Conservation (phyloP, 768 basidiomycete genomes). For the Pisolithus tinctorius region DNA sequence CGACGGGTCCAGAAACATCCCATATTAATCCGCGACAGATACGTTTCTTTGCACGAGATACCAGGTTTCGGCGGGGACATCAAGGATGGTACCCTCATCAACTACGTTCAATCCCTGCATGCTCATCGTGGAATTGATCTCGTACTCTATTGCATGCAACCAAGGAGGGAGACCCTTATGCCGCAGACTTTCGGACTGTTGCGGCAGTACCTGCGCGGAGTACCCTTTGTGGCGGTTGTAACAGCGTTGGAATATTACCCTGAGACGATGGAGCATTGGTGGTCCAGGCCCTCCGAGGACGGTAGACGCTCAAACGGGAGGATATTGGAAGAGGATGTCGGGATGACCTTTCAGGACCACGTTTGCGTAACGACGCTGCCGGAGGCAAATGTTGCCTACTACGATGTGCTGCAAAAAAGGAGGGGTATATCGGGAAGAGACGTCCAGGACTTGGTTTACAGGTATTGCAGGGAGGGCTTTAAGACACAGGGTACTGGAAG, state of each 20-base stretch:
- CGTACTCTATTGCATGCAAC: constrained; percentile 19
- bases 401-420: constrained; percentile 9
- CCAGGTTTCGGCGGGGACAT: constrained; percentile 12
- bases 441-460: constrained; percentile 9
- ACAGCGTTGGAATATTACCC: constrained; percentile 28
- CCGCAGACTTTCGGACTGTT: not conserved
- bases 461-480: constrained; percentile 6
- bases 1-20: not conserved
- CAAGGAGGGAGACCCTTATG: constrained; percentile 2
- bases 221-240: constrained; percentile 30
- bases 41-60: constrained; percentile 16
- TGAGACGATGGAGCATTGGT: constrained; percentile 26
- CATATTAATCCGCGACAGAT: not conserved
- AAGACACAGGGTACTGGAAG: not conserved
- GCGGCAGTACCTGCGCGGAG: constrained; percentile 5
- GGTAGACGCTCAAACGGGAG: constrained; percentile 20
- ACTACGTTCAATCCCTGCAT: constrained; percentile 13
- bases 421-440: constrained; percentile 13
- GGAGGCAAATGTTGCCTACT: constrained; percentile 8
- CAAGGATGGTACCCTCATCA: constrained; percentile 6
- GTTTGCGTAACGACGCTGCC: constrained; percentile 34
- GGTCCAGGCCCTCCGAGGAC: constrained; percentile 8
- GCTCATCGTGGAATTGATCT: constrained; percentile 12
- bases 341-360: constrained; percentile 27
- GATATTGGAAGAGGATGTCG: constrained; percentile 16